Evolutionary conservation across 345 rosid species (phyloP).

Genomic region (Garcia nutans): DNA sequence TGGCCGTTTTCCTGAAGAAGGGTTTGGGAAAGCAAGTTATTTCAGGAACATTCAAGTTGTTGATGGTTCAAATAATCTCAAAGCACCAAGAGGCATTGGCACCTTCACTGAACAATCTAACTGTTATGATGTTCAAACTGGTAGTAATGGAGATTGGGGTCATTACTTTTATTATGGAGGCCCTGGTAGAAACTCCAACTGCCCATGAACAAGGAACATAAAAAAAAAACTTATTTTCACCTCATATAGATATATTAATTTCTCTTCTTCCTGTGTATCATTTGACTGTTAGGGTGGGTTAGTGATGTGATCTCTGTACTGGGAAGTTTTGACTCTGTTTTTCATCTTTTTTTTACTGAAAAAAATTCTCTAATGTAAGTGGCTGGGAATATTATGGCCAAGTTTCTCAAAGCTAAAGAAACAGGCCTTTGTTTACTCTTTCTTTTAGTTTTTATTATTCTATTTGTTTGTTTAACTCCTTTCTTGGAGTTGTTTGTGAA

Average conservation of each 20-base stretch:
- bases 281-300: conserved; percentile 40
- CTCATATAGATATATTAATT: too few species aligned
- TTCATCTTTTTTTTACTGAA: conserved; percentile 14
- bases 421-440: conserved; percentile 33
- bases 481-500: conserved; percentile 41
- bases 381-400: conserved; percentile 29
- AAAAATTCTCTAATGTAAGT: conserved; percentile 41
- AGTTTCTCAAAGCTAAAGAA: conserved; percentile 49
- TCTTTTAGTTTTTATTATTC: conserved; percentile 27
- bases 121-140: conserved; percentile 90
- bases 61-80: conserved; percentile 85
- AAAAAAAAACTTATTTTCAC: conserved; percentile 11
- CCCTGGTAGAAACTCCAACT: conserved; percentile 81
- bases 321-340: conserved; percentile 51
- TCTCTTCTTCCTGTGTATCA: conserved; percentile 40
- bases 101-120: conserved; percentile 93
- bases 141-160: conserved; percentile 92
- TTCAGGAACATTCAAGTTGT: conserved; percentile 91
- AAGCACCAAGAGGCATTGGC: conserved; percentile 80
- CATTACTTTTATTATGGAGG: conserved; percentile 97
- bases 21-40: conserved; percentile 87
- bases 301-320: conserved; percentile 37
- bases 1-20: conserved; percentile 90
- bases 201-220: conserved; percentile 49
- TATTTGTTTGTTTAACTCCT: conserved; percentile 43